These are phyloP conservation scores for Euphorbia celastroides DNA, from an alignment of 441 rosid genomes.

Conservation along the genomic window DNA sequence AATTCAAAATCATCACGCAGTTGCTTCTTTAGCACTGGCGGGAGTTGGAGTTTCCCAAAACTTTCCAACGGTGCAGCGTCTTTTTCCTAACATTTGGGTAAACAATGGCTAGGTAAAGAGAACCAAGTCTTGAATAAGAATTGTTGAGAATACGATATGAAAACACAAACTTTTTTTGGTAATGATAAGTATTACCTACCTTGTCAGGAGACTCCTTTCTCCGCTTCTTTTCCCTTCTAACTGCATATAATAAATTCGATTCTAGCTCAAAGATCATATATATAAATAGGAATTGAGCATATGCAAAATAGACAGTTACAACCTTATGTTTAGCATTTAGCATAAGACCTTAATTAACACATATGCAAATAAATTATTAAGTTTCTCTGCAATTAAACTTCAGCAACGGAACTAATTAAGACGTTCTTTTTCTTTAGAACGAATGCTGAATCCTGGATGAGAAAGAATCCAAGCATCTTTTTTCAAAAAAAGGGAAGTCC, in stretches of 20 bases:
- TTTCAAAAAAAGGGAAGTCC: no score
- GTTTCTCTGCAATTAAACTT: no score
- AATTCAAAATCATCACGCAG: conserved; percentile 72
- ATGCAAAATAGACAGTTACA: conserved; percentile 10
- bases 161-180: neutral
- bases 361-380: neutral
- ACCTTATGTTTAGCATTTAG: neutral
- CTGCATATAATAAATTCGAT: conserved; percentile 29
- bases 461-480: no score
- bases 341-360: neutral
- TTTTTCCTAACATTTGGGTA: conserved; percentile 43
- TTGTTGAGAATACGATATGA: neutral
- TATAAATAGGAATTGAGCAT: conserved; percentile 3
- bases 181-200: conserved; percentile 20
- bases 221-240: conserved; percentile 61
- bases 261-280: conserved; percentile 1
- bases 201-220: conserved; percentile 38
- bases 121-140: neutral
- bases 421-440: no score
- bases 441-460: no score
- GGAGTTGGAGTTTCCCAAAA: conserved; percentile 50
- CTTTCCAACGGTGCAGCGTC: conserved; percentile 35
- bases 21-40: conserved; percentile 64
- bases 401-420: no score
- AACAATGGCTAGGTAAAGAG: conserved; percentile 13